Conservation (phyloP, 2,329 filamentous ascomycete species). For the Meredithiella fracta region DNA sequence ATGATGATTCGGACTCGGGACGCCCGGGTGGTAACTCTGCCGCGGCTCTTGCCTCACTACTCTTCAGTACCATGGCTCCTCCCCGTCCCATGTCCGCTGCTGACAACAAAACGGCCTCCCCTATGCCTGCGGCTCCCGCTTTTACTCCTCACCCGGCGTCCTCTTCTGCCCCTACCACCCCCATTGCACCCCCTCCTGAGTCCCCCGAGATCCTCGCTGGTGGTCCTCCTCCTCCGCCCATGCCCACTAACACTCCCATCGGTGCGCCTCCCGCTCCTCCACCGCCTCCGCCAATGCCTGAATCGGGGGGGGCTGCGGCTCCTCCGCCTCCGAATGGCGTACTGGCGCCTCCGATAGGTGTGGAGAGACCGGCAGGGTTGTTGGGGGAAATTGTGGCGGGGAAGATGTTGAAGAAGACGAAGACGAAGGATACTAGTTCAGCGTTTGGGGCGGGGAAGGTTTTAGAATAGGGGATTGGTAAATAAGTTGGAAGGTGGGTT, state of each 20-base stretch:
- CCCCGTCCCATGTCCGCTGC: slow-evolving; percentile 74
- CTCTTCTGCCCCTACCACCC: slow-evolving; percentile 26
- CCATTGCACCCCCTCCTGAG: slow-evolving; percentile 22
- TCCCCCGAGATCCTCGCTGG: slow-evolving; percentile 20
- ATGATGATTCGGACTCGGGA: slow-evolving; percentile 62
- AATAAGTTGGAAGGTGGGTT: neutral
- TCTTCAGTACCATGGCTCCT: slow-evolving; percentile 94
- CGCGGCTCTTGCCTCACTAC: slow-evolving; percentile 80
- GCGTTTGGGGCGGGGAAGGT: slow-evolving; percentile 64
- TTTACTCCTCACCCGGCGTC: slow-evolving; percentile 24
- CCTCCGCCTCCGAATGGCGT: slow-evolving; percentile 13
- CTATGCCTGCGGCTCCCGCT: slow-evolving; percentile 21
- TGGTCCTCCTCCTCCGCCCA: slow-evolving; percentile 19
- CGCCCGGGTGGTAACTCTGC: slow-evolving; percentile 66
- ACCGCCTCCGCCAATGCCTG: slow-evolving; percentile 24
- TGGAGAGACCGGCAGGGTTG: slow-evolving; percentile 41
- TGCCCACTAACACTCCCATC: neutral
- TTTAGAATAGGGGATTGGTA: neutral
- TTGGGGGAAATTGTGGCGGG: slow-evolving; percentile 73
- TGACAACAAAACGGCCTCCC: slow-evolving; percentile 45
- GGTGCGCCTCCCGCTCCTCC: slow-evolving; percentile 19
- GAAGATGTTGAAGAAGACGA: slow-evolving; percentile 64
- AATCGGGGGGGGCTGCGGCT: slow-evolving; percentile 18
- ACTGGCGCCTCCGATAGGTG: slow-evolving; percentile 20
- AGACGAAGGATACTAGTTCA: slow-evolving; percentile 72